phyloP scores from a whole-genome alignment of 805 yeast genomes.

The Ogataea degrootiae region DNA sequence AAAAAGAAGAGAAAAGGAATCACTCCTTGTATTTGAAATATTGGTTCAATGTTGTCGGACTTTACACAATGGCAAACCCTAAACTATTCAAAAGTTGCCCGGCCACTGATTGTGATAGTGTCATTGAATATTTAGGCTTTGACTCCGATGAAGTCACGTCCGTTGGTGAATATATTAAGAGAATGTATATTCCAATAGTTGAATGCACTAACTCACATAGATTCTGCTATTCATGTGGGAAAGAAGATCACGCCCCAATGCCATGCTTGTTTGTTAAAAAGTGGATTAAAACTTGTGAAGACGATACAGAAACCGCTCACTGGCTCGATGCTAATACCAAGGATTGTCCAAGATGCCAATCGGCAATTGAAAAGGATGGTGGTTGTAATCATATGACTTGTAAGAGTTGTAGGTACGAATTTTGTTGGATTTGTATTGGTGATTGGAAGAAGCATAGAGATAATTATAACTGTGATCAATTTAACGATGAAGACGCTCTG shows the following conservation, averaged over 20 bases:
- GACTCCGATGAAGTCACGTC: slow-evolving; percentile 25
- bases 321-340: slow-evolving; percentile 88
- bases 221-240: slow-evolving; percentile 75
- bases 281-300: slow-evolving; percentile 78
- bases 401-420: slow-evolving; percentile 67
- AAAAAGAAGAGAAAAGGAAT: slow-evolving; percentile 19
- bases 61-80: slow-evolving; percentile 48
- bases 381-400: slow-evolving; percentile 98
- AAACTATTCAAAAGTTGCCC: slow-evolving; percentile 72
- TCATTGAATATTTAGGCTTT: slow-evolving; percentile 38
- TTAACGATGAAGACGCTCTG: slow-evolving; percentile 38
- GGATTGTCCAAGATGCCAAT: slow-evolving; percentile 76
- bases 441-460: slow-evolving; percentile 70
- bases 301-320: slow-evolving; percentile 81
- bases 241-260: slow-evolving; percentile 79
- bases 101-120: slow-evolving; percentile 66
- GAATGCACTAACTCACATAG: slow-evolving; percentile 60
- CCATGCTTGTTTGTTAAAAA: slow-evolving; percentile 62
- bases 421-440: slow-evolving; percentile 90
- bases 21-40: slow-evolving; percentile 31
- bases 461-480: slow-evolving; percentile 58
- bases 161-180: slow-evolving; percentile 22
- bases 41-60: slow-evolving; percentile 39
- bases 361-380: slow-evolving; percentile 86
- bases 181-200: slow-evolving; percentile 55